phyloP scores from a whole-genome alignment of 192 early-diverging fungal species.

The Coemansia sp. region DNA sequence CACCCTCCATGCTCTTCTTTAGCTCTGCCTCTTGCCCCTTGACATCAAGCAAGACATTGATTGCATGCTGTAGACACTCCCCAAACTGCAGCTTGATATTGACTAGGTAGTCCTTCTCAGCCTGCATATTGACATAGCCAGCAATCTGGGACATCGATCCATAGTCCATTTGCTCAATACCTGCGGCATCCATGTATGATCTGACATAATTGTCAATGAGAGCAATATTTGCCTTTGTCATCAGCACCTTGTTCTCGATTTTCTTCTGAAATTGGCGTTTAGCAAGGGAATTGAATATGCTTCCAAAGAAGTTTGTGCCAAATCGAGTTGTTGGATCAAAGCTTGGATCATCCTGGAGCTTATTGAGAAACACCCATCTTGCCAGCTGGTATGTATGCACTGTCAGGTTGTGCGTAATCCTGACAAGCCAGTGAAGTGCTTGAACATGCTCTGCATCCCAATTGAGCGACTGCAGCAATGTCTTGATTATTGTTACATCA shows the following conservation, averaged over 20 bases:
- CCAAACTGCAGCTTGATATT: not conserved
- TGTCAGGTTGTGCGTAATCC: not conserved
- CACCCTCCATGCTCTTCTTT: not conserved
- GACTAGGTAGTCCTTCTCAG: not conserved
- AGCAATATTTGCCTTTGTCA: not conserved
- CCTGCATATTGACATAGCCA: not conserved
- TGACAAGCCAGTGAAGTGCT: not conserved
- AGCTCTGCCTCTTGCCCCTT: not conserved
- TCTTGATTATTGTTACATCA: not conserved
- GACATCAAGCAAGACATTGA: not conserved
- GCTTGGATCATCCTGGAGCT: not conserved
- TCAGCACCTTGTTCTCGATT: not conserved
- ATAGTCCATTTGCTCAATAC: not conserved
- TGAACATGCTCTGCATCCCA: not conserved
- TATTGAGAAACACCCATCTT: slow-evolving; percentile 1
- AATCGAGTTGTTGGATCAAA: not conserved
- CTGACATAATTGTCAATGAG: not conserved
- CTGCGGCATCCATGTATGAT: too few species aligned
- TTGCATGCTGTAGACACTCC: not conserved
- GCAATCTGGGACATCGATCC: not conserved
- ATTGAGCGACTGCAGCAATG: not conserved
- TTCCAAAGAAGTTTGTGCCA: not conserved
- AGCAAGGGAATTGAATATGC: not conserved
- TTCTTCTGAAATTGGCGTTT: not conserved
- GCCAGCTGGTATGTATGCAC: slow-evolving; percentile 5